These are phyloP conservation scores for Blastobotrys muscicola DNA, from an alignment of 805 yeast species.

Conservation along the genomic window DNA sequence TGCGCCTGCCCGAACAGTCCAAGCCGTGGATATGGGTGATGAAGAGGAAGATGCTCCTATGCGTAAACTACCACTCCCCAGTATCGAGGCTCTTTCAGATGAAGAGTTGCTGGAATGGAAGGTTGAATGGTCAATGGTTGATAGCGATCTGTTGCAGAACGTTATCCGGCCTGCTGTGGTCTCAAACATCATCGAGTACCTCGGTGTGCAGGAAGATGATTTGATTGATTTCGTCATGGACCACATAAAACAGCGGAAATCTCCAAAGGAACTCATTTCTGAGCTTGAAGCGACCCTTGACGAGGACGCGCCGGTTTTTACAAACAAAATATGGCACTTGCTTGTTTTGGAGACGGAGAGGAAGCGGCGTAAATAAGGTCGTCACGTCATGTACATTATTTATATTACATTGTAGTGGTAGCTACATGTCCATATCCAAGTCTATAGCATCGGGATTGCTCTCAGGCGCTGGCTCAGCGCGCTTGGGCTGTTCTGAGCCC, in stretches of 20 bases:
- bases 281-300: constrained; percentile 32
- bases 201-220: constrained; percentile 27
- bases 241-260: constrained; percentile 17
- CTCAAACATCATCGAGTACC: constrained; percentile 20
- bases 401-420: not conserved
- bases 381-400: not conserved
- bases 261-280: constrained; percentile 19
- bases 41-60: not conserved
- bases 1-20: not conserved
- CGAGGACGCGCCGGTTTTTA: constrained; percentile 33
- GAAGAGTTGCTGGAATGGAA: constrained; percentile 15
- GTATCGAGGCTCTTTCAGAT: not conserved
- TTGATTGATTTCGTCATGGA: constrained; percentile 23
- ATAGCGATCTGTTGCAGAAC: constrained; percentile 15
- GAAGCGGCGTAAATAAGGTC: not conserved
- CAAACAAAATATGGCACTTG: constrained; percentile 18
- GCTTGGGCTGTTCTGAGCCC: constrained; percentile 5
- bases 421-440: constrained; percentile 8
- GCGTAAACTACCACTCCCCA: not conserved
- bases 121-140: constrained; percentile 20
- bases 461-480: not conserved
- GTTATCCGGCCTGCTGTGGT: constrained; percentile 16
- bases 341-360: constrained; percentile 19
- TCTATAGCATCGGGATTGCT: constrained; percentile 19
- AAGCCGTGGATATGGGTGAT: constrained; percentile 3